A percentile compares a stretch with the other conserved stretches of the same genome.
phyloP scores from a whole-genome alignment of 2,329 filamentous ascomycete species.

The Achaetomium macrosporum region DNA sequence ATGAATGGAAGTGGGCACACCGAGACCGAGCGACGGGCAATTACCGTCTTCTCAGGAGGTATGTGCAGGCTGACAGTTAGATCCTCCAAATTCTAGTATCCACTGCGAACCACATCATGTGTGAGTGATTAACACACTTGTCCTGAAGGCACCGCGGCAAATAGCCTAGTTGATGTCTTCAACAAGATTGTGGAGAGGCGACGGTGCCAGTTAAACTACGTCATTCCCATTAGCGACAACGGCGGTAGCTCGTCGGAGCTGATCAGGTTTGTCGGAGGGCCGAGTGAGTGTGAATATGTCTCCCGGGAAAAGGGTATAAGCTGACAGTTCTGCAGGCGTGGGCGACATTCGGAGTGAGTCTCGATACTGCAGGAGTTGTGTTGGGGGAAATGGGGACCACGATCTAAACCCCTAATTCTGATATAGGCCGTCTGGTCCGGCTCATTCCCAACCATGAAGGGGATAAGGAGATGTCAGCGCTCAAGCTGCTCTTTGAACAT shows the following conservation, averaged over 20 bases:
- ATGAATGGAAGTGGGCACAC: neutral
- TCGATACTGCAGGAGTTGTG: neutral
- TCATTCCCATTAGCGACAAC: constrained; percentile 95
- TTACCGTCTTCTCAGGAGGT: constrained; percentile 27
- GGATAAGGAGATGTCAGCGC: constrained; percentile 62
- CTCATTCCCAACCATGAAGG: constrained; percentile 68
- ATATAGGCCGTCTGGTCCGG: constrained; percentile 70
- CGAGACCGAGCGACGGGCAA: constrained; percentile 9
- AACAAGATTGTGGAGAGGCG: constrained; percentile 59
- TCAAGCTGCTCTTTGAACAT: constrained; percentile 83
- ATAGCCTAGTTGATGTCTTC: constrained; percentile 89
- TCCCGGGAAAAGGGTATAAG: neutral
- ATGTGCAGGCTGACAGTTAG: neutral
- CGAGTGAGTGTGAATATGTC: constrained; percentile 53
- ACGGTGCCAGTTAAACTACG: constrained; percentile 66
- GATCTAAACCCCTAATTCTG: neutral
- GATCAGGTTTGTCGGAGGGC: constrained; percentile 90
- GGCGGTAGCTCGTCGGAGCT: constrained; percentile 90
- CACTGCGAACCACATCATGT: neutral
- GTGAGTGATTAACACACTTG: neutral
- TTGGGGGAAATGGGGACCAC: neutral
- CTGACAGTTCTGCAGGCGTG: constrained; percentile 33
- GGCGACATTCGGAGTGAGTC: constrained; percentile 68
- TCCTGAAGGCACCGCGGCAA: constrained; percentile 71
- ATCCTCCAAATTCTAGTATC: too few species aligned